Evolutionary conservation across 768 basidiomycete genomes (phyloP).

Genomic region (Mycena maculata): DNA sequence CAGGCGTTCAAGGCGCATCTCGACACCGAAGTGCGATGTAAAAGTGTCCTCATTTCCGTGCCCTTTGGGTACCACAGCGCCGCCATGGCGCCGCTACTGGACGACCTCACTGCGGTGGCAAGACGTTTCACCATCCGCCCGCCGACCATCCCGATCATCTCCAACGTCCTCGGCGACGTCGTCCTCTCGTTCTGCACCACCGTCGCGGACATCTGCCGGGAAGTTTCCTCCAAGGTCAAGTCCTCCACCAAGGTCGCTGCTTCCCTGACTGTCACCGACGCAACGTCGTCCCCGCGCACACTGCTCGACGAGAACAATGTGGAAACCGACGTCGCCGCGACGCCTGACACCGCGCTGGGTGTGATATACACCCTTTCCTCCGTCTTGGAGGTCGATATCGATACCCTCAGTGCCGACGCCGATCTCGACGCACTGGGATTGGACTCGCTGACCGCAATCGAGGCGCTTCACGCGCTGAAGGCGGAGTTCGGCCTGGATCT

Average conservation of each 20-base stretch:
- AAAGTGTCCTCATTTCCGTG: conserved; percentile 58
- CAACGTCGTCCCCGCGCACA: conserved; percentile 51
- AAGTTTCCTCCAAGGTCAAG: conserved; percentile 38
- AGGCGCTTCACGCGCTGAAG: conserved; percentile 62
- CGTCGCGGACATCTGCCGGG: conserved; percentile 49
- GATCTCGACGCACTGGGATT: conserved; percentile 66
- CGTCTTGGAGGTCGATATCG: conserved; percentile 56
- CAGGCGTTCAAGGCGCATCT: conserved; percentile 54
- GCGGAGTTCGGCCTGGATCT: conserved; percentile 54
- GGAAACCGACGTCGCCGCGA: conserved; percentile 32
- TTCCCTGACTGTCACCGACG: conserved; percentile 31
- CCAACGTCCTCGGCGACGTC: conserved; percentile 68
- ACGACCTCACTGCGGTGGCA: conserved; percentile 58
- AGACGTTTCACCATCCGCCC: conserved; percentile 50
- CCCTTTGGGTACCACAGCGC: conserved; percentile 75
- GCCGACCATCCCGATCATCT: conserved; percentile 70
- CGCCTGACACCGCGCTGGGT: conserved; percentile 38
- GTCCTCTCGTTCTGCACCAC: too few relatives aligned
- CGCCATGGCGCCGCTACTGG: conserved; percentile 69
- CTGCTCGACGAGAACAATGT: conserved; percentile 51
- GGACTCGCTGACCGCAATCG: conserved; percentile 75
- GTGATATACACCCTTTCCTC: conserved; percentile 56
- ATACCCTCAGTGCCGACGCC: conserved; percentile 55
- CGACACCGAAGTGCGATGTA: conserved; percentile 49
- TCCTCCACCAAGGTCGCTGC: conserved; percentile 10